These are phyloP conservation scores for Cucurbita ficifolia DNA, from an alignment of 306 rosid genomes.

Conservation along the genomic window DNA sequence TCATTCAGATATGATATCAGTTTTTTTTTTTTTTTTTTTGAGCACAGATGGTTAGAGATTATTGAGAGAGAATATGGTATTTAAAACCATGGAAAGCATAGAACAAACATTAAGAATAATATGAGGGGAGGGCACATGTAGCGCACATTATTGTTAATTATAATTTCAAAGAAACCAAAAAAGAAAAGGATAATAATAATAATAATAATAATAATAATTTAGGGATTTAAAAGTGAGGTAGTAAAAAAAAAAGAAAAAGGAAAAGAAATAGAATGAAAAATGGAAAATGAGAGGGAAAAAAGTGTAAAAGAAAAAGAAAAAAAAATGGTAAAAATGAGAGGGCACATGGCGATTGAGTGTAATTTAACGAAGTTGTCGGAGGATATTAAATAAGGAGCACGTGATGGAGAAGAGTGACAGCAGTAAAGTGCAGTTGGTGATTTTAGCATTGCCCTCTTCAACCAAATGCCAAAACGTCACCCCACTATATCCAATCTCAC, in stretches of 20 bases:
- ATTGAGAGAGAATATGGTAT: not conserved
- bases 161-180: not conserved
- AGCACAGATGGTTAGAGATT: too few relatives aligned
- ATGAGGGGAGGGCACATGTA: constrained; percentile 2
- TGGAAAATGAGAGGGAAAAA: too few relatives aligned
- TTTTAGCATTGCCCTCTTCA: not conserved
- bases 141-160: not conserved
- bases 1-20: too few relatives aligned
- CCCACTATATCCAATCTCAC: not conserved
- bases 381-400: constrained; percentile 26
- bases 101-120: constrained; percentile 3
- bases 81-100: constrained; percentile 1
- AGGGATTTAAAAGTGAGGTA: too few relatives aligned
- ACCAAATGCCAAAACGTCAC: not conserved
- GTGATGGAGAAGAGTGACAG: constrained; percentile 16
- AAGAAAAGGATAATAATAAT: too few relatives aligned
- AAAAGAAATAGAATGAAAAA: too few relatives aligned
- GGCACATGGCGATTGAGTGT: constrained; percentile 14
- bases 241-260: too few relatives aligned
- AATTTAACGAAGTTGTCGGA: constrained; percentile 18
- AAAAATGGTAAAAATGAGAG: not conserved
- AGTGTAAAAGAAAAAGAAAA: not conserved
- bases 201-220: too few relatives aligned
- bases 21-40: too few relatives aligned
- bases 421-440: not conserved